phyloP scores from a whole-genome alignment of 768 basidiomycete species.

The Collybia mongolica region DNA sequence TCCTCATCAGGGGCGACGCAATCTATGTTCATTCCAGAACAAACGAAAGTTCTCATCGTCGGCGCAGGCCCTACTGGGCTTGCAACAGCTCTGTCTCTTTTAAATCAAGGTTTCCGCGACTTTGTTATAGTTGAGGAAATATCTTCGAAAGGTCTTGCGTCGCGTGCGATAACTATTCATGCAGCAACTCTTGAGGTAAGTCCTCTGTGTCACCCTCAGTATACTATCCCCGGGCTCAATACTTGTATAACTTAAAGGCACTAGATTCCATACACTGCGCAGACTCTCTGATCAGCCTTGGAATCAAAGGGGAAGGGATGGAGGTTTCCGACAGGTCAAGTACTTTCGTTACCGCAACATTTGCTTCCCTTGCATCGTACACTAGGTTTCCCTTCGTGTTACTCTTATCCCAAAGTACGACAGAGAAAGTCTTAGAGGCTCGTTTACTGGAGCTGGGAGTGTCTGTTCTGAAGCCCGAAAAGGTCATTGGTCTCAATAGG shows the following conservation, averaged over 20 bases:
- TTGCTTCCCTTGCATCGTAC: slow-evolving; percentile 33
- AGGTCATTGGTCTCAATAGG: slow-evolving; percentile 34
- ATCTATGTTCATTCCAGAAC: slow-evolving; percentile 15
- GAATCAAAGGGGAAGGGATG: slow-evolving; percentile 27
- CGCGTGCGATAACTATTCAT: slow-evolving; percentile 47
- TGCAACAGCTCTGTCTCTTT: slow-evolving; percentile 42
- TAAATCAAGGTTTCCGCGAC: slow-evolving; percentile 38
- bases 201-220: background rate
- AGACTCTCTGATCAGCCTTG: slow-evolving; percentile 32
- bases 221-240: background rate
- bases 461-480: slow-evolving; percentile 33
- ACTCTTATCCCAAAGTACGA: slow-evolving; percentile 40
- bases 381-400: slow-evolving; percentile 44
- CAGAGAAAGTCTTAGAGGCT: slow-evolving; percentile 38
- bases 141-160: slow-evolving; percentile 28
- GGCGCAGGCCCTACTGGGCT: slow-evolving; percentile 52
- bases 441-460: slow-evolving; percentile 30
- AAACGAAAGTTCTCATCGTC: slow-evolving; percentile 44
- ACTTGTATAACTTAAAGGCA: slow-evolving; percentile 26
- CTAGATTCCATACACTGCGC: slow-evolving; percentile 44
- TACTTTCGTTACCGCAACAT: slow-evolving; percentile 24
- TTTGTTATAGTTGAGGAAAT: slow-evolving; percentile 41
- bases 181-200: slow-evolving; percentile 52
- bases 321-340: slow-evolving; percentile 27
- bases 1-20: background rate